Evolutionary conservation across 2,329 filamentous ascomycete species (phyloP), one percentile per base, ranked within the genome.

Genomic region (Apiospora aurea): DNA sequence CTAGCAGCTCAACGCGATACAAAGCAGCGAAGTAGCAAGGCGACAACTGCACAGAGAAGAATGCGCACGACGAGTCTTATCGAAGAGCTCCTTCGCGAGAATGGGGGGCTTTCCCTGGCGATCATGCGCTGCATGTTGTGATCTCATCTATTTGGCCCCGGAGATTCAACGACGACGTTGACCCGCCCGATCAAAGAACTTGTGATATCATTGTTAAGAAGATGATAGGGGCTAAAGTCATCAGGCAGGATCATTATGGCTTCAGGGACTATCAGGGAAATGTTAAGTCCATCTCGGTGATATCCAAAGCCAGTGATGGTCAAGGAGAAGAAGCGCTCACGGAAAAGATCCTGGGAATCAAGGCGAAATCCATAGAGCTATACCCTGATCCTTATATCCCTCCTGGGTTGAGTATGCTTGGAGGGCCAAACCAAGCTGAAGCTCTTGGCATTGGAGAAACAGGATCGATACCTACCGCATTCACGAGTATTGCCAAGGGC

Each of bases 31-130:
- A 38, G 14, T n/a, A 64, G 11, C 1, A 64, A 38, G 29, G 57
- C 34, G 18, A 41, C 41, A 38, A 49, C 14, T 16, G 43, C 14
- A 24, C 26, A 44, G 44, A 69, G 71, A 13, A 46, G 70, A 51
- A 66, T 72, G 4, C 69, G 69, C 18, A 69, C 47, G 6, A 41
- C 49, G 5, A 69, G 67, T 29, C 26, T 73, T 24, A 44, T 73
- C n/a, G 53, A 44, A 26, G 44, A 61, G 72, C 78, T 87, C 13
- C 78, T 87, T 16, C 77, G 81, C 53, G 77, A 78, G 38, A 85
- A 82, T 64, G 77, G 77, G 1, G 87, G 0, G 85, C 86, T 1
- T 86, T 90, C 64, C 86, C 88, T 1, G 85, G 86, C 21, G 86
- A 86, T 34, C 82, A 84, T 53, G 81, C 85, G 4, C 78, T 90